Conservation (phyloP, 2,329 filamentous ascomycete genomes). For the Ceratocystis destructans region DNA sequence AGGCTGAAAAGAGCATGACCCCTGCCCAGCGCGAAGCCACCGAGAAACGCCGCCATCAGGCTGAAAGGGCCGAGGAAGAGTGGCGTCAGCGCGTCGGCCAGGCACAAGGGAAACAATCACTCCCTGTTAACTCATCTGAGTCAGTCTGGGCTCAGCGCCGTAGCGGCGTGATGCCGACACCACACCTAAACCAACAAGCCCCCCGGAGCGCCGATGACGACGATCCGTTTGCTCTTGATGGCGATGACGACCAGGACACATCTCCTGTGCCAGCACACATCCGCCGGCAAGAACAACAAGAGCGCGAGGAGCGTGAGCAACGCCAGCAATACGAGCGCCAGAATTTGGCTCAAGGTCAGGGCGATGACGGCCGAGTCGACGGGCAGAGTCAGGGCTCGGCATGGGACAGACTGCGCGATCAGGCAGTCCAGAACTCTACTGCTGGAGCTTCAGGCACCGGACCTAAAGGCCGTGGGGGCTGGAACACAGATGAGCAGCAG, state of each 20-base stretch:
- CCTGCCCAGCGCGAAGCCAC: slow-evolving; percentile 15
- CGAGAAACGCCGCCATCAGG: slow-evolving; percentile 9
- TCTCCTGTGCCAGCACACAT: slow-evolving; percentile 19
- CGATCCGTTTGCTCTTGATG: slow-evolving; percentile 16
- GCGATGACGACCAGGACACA: slow-evolving; percentile 14
- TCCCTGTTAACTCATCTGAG: slow-evolving; percentile 13
- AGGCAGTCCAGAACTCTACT: neutral
- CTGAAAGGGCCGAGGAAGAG: slow-evolving; percentile 13
- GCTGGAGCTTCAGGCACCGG: neutral
- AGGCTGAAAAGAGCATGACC: slow-evolving; percentile 14
- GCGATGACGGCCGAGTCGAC: neutral
- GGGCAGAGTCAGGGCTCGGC: slow-evolving; percentile 6
- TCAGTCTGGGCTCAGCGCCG: slow-evolving; percentile 16
- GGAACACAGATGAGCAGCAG: slow-evolving; percentile 26
- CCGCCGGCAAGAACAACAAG: slow-evolving; percentile 14
- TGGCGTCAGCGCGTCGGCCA: slow-evolving; percentile 12
- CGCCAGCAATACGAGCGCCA: slow-evolving; percentile 6
- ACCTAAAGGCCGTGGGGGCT: neutral
- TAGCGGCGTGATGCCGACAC: neutral
- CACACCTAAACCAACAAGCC: no score
- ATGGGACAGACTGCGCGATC: slow-evolving; percentile 16
- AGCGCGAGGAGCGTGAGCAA: slow-evolving; percentile 4
- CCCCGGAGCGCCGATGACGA: slow-evolving; percentile 5
- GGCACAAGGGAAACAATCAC: neutral
- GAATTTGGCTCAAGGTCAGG: neutral